Conservation (phyloP, 208 protist species). For the Naegleria gruberi region DNA sequence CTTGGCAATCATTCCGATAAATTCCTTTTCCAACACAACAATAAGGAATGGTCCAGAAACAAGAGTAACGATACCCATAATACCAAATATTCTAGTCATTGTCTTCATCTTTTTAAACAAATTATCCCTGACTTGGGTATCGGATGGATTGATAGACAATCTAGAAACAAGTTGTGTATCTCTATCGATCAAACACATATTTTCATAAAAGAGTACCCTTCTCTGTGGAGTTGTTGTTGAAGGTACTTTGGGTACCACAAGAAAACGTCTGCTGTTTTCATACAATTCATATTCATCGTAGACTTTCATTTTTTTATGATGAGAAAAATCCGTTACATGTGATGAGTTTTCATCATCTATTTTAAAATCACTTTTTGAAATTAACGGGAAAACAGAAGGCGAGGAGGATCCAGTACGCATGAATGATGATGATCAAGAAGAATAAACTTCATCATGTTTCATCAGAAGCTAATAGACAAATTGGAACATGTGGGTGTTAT, state of each 20-base stretch:
- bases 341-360: too few species aligned
- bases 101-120: slow-evolving; percentile 14
- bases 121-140: too few species aligned
- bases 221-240: not conserved
- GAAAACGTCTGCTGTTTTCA: not conserved
- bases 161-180: not conserved
- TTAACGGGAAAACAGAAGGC: too few species aligned
- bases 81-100: slow-evolving; percentile 12
- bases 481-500: too few species aligned
- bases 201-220: not conserved
- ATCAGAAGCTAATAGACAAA: too few species aligned
- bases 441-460: too few species aligned
- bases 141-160: not conserved
- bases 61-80: not conserved
- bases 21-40: not conserved
- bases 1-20: not conserved
- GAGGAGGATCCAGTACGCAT: too few species aligned
- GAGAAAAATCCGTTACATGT: too few species aligned
- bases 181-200: not conserved
- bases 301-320: not conserved
- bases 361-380: too few species aligned
- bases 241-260: not conserved
- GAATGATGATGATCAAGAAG: too few species aligned
- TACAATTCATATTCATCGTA: not conserved
- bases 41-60: not conserved